A percentile compares a stretch with the other conserved stretches of the same genome.
phyloP scores from a whole-genome alignment of 1,284 basidiomycete genomes.

The Rhodofomes roseus region DNA sequence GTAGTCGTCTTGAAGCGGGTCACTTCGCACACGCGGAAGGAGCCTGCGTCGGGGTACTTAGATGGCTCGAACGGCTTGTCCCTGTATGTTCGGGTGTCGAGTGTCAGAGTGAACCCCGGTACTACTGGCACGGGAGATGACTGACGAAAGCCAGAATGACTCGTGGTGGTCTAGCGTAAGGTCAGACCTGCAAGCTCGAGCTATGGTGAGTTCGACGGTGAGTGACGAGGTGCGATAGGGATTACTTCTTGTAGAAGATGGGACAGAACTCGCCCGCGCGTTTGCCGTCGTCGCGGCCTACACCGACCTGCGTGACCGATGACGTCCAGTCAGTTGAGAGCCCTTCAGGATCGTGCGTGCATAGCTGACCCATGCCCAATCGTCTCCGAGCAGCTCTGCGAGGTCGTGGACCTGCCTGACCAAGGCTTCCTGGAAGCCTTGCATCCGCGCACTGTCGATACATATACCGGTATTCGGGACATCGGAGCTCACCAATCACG shows the following conservation, averaged over 20 bases:
- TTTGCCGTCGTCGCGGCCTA: slow-evolving; percentile 60
- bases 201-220: not conserved
- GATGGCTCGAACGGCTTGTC: slow-evolving; percentile 48
- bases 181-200: slow-evolving; percentile 26
- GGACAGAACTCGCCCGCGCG: slow-evolving; percentile 59
- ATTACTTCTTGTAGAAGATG: slow-evolving; percentile 57
- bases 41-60: slow-evolving; percentile 51
- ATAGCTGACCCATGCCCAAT: slow-evolving; percentile 45
- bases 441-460: slow-evolving; percentile 7
- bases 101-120: not conserved
- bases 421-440: slow-evolving; percentile 61
- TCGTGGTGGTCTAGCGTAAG: slow-evolving; percentile 41
- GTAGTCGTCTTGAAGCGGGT: slow-evolving; percentile 33
- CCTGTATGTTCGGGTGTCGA: slow-evolving; percentile 19
- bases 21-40: slow-evolving; percentile 46
- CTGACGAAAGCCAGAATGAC: slow-evolving; percentile 55
- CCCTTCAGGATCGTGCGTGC: not conserved
- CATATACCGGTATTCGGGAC: not conserved
- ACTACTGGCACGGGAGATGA: not conserved
- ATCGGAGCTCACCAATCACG: not conserved
- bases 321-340: not conserved
- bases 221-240: not conserved
- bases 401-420: slow-evolving; percentile 60
- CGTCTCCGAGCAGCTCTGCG: slow-evolving; percentile 48
- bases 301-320: slow-evolving; percentile 41